Evolutionary conservation across 495 filamentous ascomycete species (phyloP).

Genomic region (Penicillium mononematosum): DNA sequence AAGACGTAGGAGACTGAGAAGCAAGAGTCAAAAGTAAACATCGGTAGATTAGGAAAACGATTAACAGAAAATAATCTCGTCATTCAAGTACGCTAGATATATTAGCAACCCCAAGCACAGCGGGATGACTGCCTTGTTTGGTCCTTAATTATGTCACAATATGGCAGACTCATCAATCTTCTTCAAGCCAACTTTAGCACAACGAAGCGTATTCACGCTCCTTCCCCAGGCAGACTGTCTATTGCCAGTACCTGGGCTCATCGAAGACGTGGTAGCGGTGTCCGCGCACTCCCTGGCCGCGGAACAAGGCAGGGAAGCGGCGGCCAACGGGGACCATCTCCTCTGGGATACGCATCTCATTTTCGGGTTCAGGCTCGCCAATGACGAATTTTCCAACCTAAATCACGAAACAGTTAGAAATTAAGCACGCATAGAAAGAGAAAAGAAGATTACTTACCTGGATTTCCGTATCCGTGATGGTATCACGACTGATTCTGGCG

Average conservation of each 20-base stretch:
- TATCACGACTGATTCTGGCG: constrained; percentile 80
- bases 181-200: constrained; percentile 7
- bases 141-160: constrained; percentile 9
- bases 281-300: constrained; percentile 80
- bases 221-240: constrained; percentile 5
- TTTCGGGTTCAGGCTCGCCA: constrained; percentile 63
- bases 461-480: constrained; percentile 96
- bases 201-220: background rate
- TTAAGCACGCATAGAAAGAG: background rate
- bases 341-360: constrained; percentile 58
- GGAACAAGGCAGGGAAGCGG: constrained; percentile 86
- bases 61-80: background rate
- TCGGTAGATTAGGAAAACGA: background rate
- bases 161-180: constrained; percentile 9
- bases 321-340: constrained; percentile 70
- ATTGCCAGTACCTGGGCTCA: constrained; percentile 75
- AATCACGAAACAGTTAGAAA: constrained; percentile 18
- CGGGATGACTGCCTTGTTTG: constrained; percentile 8
- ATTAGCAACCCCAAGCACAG: constrained; percentile 2
- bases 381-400: constrained; percentile 92
- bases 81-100: constrained; percentile 1
- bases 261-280: constrained; percentile 97
- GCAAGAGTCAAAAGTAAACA: background rate
- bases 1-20: background rate
- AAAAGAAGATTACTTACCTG: constrained; percentile 58